Evolutionary conservation across 2,329 filamentous ascomycete species (phyloP).

Genomic region (Cladophialophora carrionii): DNA sequence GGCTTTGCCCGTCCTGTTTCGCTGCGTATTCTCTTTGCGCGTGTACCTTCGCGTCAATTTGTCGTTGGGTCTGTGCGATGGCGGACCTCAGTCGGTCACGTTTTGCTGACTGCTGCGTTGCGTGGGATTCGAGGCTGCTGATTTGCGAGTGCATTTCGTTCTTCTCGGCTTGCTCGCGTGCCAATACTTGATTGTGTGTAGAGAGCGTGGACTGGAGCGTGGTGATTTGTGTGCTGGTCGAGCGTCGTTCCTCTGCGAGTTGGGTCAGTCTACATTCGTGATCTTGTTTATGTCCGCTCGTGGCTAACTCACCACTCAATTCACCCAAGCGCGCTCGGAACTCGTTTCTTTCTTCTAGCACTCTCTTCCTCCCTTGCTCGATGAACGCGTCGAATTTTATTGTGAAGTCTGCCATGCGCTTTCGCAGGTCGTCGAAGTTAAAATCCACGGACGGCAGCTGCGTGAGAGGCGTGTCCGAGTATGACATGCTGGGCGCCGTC

Average conservation of each 20-base stretch:
- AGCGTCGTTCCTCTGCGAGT: conserved; percentile 75
- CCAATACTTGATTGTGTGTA: conserved; percentile 34
- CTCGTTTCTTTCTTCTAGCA: conserved; percentile 89
- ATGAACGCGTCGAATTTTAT: conserved; percentile 91
- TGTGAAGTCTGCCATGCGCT: conserved; percentile 92
- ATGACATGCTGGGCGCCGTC: conserved; percentile 26
- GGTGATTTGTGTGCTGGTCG: conserved; percentile 68
- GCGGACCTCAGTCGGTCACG: conserved; percentile 61
- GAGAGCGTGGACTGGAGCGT: conserved; percentile 53
- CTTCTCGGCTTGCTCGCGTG: conserved; percentile 53
- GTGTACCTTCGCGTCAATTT: conserved; percentile 51
- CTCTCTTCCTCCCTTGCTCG: conserved; percentile 83
- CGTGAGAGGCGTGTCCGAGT: conserved; percentile 36
- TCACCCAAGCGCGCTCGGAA: conserved; percentile 90
- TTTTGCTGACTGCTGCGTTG: conserved; percentile 58
- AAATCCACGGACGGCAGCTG: conserved; percentile 85
- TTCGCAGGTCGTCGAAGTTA: conserved; percentile 91
- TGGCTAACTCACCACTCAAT: conserved; percentile 70
- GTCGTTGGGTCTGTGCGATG: conserved; percentile 55
- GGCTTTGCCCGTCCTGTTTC: conserved; percentile 78
- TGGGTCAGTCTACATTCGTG: neutral
- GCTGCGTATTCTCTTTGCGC: conserved; percentile 59
- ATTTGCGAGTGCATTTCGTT: conserved; percentile 66
- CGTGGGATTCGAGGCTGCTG: conserved; percentile 58
- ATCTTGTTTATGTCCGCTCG: neutral